Evolutionary conservation across 371 early-diverging fungal genomes (phyloP).

Genomic region (Haplosporangium sp.): DNA sequence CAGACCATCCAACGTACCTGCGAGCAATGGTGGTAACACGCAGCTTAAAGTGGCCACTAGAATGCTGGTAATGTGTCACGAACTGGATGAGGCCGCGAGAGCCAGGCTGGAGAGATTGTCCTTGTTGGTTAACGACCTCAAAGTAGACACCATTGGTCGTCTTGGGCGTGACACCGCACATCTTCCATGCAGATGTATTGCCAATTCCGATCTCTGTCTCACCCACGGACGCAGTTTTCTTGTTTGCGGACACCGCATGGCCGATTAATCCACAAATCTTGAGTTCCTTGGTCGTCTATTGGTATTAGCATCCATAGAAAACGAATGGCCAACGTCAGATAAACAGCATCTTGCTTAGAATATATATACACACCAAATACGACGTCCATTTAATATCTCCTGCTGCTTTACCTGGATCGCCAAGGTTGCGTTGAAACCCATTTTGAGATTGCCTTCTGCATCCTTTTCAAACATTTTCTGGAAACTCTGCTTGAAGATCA

Average conservation of each 20-base stretch:
- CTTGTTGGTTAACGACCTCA: conserved; percentile 93
- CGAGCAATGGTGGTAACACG: conserved; percentile 97
- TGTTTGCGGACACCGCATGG: conserved; percentile 90
- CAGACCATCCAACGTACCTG: conserved; percentile 34
- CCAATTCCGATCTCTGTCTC: conserved; percentile 99
- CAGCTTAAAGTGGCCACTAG: conserved; percentile 90
- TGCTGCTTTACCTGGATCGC: conserved; percentile 82
- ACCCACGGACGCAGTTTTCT: conserved; percentile 91
- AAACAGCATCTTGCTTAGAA: no score
- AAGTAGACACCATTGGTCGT: conserved; percentile 94
- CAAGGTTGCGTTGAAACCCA: conserved; percentile 99
- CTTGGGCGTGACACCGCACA: conserved; percentile 89
- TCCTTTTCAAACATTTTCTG: conserved; percentile 93
- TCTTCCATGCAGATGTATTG: conserved; percentile 95
- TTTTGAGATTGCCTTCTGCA: conserved; percentile 85
- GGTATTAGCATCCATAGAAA: neutral
- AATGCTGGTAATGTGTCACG: conserved; percentile 95
- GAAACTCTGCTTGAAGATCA: conserved; percentile 97
- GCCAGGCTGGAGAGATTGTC: conserved; percentile 85
- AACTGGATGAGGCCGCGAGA: conserved; percentile 95
- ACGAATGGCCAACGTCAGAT: no score
- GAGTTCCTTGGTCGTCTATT: conserved; percentile 91
- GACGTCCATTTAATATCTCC: no score
- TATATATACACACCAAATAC: no score
- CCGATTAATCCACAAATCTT: conserved; percentile 97